These are phyloP conservation scores for Paramecium bursaria DNA, from an alignment of 73 alveolate species.

Conservation along the genomic window DNA sequence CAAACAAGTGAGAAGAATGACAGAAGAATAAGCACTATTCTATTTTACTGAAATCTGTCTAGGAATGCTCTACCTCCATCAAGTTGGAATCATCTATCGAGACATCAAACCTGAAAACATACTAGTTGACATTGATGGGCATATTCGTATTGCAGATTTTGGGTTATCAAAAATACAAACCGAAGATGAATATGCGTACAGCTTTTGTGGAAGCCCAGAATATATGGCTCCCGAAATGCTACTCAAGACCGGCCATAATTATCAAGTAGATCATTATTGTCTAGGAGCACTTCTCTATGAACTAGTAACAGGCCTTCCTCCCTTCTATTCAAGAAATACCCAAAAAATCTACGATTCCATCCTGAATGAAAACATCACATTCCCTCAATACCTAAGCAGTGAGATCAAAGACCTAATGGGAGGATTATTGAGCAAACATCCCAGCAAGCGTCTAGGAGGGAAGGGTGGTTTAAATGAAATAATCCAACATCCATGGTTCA, in stretches of 20 bases:
- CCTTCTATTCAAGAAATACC: conserved; percentile 80
- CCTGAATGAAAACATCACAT: conserved; percentile 66
- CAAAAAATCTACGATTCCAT: conserved; percentile 77
- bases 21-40: conserved; percentile 80
- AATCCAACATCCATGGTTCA: conserved; percentile 83
- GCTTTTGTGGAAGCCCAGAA: conserved; percentile 96
- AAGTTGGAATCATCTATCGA: conserved; percentile 79
- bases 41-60: conserved; percentile 81
- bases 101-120: conserved; percentile 96
- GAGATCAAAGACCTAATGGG: conserved; percentile 77
- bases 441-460: conserved; percentile 83
- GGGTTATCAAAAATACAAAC: conserved; percentile 87
- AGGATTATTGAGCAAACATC: conserved; percentile 84
- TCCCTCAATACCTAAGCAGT: conserved; percentile 66
- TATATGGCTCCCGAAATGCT: conserved; percentile 97
- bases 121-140: conserved; percentile 90
- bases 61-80: conserved; percentile 80
- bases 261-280: conserved; percentile 88
- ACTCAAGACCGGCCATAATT: conserved; percentile 86
- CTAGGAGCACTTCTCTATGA: conserved; percentile 95
- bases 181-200: conserved; percentile 77
- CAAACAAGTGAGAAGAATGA: conserved; percentile 71
- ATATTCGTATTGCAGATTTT: conserved; percentile 87
- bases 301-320: conserved; percentile 96
- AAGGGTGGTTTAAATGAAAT: conserved; percentile 79